Evolutionary conservation across 495 filamentous ascomycete species (phyloP).

Genomic region (Xylaria venustula): DNA sequence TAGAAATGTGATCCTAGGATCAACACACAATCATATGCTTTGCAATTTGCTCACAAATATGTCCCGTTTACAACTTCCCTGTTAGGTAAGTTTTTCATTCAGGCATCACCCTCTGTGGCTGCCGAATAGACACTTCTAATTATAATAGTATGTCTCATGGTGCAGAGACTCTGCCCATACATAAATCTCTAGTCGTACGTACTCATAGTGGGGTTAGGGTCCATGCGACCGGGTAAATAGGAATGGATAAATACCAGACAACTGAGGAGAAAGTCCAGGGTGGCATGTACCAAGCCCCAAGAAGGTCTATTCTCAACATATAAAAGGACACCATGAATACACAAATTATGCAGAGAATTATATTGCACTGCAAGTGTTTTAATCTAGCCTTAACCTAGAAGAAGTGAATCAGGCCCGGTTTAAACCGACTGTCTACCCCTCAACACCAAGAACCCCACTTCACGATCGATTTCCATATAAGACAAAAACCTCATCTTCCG

Average conservation of each 20-base stretch:
- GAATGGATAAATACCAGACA: constrained; percentile 42
- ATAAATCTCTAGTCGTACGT: too few species aligned
- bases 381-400: neutral
- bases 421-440: constrained; percentile 8
- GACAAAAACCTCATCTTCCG: too few species aligned
- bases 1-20: too few species aligned
- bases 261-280: constrained; percentile 11
- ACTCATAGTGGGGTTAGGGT: neutral
- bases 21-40: too few species aligned
- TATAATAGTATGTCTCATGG: too few species aligned
- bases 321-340: constrained; percentile 4
- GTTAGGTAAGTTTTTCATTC: too few species aligned
- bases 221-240: constrained; percentile 43
- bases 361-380: constrained; percentile 1
- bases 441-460: constrained; percentile 29
- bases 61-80: too few species aligned
- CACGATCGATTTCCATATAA: constrained; percentile 11
- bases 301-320: constrained; percentile 8
- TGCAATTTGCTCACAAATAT: too few species aligned
- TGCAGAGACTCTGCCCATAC: too few species aligned
- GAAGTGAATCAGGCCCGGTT: neutral
- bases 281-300: neutral
- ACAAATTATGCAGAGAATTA: neutral
- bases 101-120: too few species aligned
- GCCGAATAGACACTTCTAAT: too few species aligned